Percentiles rank a stretch among this genome's conserved stretches.
These are phyloP conservation scores for Fusarium xyrophilum DNA, from an alignment of 2,329 filamentous ascomycete genomes.

Conservation along the genomic window DNA sequence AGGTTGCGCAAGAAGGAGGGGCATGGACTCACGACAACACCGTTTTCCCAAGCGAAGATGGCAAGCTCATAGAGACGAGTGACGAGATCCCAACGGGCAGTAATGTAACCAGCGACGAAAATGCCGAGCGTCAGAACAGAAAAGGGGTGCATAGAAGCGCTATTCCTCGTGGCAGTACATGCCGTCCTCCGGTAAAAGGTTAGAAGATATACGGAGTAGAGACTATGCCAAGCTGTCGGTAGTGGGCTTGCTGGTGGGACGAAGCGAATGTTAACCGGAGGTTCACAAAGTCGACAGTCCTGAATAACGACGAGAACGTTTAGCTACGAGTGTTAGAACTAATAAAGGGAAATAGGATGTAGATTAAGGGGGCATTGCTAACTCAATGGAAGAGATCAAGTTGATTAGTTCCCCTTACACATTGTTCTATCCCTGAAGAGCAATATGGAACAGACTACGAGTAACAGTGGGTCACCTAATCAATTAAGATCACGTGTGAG, in stretches of 20 bases:
- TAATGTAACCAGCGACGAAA: slow-evolving; percentile 99
- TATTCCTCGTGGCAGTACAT: slow-evolving; percentile 53
- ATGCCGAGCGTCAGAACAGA: slow-evolving; percentile 94
- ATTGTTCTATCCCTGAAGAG: slow-evolving; percentile 17
- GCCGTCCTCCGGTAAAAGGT: slow-evolving; percentile 42
- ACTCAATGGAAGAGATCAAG: slow-evolving; percentile 23
- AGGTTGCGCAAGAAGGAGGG: background rate
- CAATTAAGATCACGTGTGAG: slow-evolving; percentile 27
- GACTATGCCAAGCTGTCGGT: slow-evolving; percentile 33
- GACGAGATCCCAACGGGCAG: slow-evolving; percentile 97
- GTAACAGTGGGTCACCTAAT: slow-evolving; percentile 32
- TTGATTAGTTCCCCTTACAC: slow-evolving; percentile 36
- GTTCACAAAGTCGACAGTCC: background rate
- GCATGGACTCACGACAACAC: slow-evolving; percentile 77
- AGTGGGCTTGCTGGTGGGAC: slow-evolving; percentile 34
- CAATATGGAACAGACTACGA: slow-evolving; percentile 27
- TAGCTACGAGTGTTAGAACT: background rate
- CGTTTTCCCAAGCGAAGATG: slow-evolving; percentile 98
- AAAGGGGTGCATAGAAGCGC: slow-evolving; percentile 91
- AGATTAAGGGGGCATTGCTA: slow-evolving; percentile 21
- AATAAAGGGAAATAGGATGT: background rate
- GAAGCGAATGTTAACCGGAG: slow-evolving; percentile 12
- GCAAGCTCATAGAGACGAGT: slow-evolving; percentile 96
- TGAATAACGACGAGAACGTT: background rate
- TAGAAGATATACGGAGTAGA: slow-evolving; percentile 9